Evolutionary conservation across 495 filamentous ascomycete species (phyloP).

Genomic region (Lasiosphaeris hirsuta): DNA sequence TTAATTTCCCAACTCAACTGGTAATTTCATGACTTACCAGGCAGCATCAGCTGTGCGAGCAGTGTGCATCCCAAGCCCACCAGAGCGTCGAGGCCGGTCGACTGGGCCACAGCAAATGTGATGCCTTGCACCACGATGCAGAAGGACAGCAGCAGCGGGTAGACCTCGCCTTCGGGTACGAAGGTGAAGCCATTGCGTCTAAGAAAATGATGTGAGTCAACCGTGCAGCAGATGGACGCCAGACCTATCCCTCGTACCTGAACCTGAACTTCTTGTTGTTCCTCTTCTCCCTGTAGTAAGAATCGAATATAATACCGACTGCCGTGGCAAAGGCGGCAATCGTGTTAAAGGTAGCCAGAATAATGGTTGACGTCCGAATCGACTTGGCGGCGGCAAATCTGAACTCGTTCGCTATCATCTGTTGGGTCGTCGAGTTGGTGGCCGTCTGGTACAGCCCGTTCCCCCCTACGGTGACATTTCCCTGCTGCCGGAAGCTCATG

Average conservation of each 20-base stretch:
- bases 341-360: conserved; percentile 47
- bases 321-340: conserved; percentile 45
- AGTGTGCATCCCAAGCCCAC: conserved; percentile 39
- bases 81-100: conserved; percentile 38
- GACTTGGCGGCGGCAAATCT: conserved; percentile 44
- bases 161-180: conserved; percentile 38
- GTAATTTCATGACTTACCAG: conserved; percentile 33
- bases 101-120: conserved; percentile 44
- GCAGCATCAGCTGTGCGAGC: conserved; percentile 45
- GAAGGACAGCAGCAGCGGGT: conserved; percentile 44
- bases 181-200: conserved; percentile 37
- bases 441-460: conserved; percentile 35
- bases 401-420: conserved; percentile 40
- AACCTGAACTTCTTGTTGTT: conserved; percentile 31
- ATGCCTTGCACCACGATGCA: conserved; percentile 46
- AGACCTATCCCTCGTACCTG: conserved; percentile 20
- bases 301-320: conserved; percentile 42
- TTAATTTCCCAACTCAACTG: neutral
- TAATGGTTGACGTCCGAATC: conserved; percentile 47
- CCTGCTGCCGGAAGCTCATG: conserved; percentile 22
- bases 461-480: conserved; percentile 16
- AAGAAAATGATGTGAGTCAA: conserved; percentile 12
- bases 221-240: neutral
- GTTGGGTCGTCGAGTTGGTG: conserved; percentile 28
- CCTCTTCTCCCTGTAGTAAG: conserved; percentile 37